Conservation (phyloP, 768 basidiomycete genomes). For the Tylopilus sp. region DNA sequence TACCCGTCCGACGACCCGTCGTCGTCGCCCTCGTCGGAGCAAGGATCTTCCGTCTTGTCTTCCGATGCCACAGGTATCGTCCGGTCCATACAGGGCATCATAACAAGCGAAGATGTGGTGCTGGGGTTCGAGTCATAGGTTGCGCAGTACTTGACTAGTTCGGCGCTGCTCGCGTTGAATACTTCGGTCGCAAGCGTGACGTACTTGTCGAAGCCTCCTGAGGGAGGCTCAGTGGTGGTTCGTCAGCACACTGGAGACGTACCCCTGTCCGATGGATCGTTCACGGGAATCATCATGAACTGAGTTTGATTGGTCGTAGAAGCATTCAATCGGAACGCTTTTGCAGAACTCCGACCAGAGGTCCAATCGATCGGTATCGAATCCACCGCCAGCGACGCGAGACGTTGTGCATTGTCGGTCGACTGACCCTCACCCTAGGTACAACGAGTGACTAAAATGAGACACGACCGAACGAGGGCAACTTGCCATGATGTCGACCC, state of each 20-base stretch:
- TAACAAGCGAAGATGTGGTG: conserved; percentile 46
- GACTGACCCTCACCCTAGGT: conserved; percentile 6
- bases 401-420: conserved; percentile 5
- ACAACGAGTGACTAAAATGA: not conserved
- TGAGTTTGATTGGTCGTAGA: conserved; percentile 46
- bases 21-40: not conserved
- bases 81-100: conserved; percentile 45
- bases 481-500: conserved; percentile 49
- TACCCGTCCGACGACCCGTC: conserved; percentile 19
- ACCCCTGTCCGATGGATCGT: conserved; percentile 12
- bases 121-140: conserved; percentile 57
- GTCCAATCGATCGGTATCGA: conserved; percentile 27
- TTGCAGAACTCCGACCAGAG: conserved; percentile 24
- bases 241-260: not conserved
- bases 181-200: conserved; percentile 47
- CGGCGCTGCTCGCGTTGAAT: conserved; percentile 36
- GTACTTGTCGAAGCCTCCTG: conserved; percentile 16
- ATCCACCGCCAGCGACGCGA: conserved; percentile 24
- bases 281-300: conserved; percentile 37
- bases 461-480: conserved; percentile 3
- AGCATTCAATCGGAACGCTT: conserved; percentile 44
- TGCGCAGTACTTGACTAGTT: conserved; percentile 48
- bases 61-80: not conserved
- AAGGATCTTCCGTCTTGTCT: conserved; percentile 8
- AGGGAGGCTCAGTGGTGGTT: conserved; percentile 2